These are phyloP conservation scores for Pezicula carpinea DNA, from an alignment of 2,329 filamentous ascomycete genomes.

Conservation along the genomic window DNA sequence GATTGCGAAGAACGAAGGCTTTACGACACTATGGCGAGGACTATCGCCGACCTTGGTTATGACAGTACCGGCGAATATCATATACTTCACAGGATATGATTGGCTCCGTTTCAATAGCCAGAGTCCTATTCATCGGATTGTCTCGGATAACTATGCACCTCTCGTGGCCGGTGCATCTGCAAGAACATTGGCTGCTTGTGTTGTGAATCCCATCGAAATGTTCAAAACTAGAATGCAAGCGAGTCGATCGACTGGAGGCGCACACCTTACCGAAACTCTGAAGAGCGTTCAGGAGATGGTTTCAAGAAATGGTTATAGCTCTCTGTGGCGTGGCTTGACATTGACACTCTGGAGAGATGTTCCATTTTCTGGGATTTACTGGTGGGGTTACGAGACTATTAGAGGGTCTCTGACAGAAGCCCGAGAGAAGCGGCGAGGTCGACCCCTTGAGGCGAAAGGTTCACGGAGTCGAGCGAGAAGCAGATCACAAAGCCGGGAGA, in stretches of 20 bases:
- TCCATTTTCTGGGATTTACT: slow-evolving; percentile 94
- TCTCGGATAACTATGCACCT: slow-evolving; percentile 70
- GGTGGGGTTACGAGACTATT: slow-evolving; percentile 93
- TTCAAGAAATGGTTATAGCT: slow-evolving; percentile 66
- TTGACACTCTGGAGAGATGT: slow-evolving; percentile 96
- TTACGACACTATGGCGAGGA: slow-evolving; percentile 84
- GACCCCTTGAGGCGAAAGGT: slow-evolving; percentile 33
- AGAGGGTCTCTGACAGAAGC: slow-evolving; percentile 66
- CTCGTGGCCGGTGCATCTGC: slow-evolving; percentile 76
- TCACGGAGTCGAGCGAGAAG: slow-evolving; percentile 39
- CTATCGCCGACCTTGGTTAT: slow-evolving; percentile 92
- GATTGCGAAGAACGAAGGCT: slow-evolving; percentile 89
- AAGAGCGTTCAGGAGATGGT: slow-evolving; percentile 77
- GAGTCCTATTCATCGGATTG: slow-evolving; percentile 63
- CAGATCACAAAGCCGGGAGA: slow-evolving; percentile 60
- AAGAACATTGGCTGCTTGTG: slow-evolving; percentile 73
- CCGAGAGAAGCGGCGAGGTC: slow-evolving; percentile 49
- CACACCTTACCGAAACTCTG: slow-evolving; percentile 76
- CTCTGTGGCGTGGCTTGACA: slow-evolving; percentile 85
- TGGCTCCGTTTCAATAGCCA: slow-evolving; percentile 73
- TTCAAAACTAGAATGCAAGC: slow-evolving; percentile 91
- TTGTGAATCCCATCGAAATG: slow-evolving; percentile 88
- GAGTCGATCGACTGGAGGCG: slow-evolving; percentile 50
- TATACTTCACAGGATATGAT: slow-evolving; percentile 98
- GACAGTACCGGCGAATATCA: slow-evolving; percentile 92